Conservation (phyloP, 2,329 filamentous ascomycete species). For the Paraphaeosphaeria minitans region DNA sequence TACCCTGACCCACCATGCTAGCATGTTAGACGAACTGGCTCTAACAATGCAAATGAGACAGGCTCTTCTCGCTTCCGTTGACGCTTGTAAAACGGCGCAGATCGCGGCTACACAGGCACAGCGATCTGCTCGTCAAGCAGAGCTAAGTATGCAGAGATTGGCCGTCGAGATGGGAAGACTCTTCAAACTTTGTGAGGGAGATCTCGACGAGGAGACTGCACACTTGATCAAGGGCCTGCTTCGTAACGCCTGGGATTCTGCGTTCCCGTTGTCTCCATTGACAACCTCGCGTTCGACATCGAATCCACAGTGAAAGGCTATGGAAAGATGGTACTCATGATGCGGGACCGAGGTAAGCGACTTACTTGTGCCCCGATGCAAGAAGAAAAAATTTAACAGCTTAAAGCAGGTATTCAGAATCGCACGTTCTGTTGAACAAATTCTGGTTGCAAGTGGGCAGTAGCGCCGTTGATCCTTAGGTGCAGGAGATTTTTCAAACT, state of each 20-base stretch:
- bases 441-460: not conserved
- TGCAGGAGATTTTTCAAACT: not conserved
- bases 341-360: not conserved
- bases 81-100: conserved; percentile 25
- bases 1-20: conserved; percentile 3
- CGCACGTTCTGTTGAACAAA: not conserved
- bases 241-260: not conserved
- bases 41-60: conserved; percentile 24
- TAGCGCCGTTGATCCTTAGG: not conserved
- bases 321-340: not conserved
- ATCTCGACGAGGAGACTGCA: conserved; percentile 20
- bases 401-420: not conserved
- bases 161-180: conserved; percentile 17
- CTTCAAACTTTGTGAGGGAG: conserved; percentile 15
- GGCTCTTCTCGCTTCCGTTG: conserved; percentile 27
- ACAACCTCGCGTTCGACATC: not conserved
- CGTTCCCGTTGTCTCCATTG: not conserved
- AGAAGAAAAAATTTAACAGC: not conserved
- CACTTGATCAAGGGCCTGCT: conserved; percentile 18
- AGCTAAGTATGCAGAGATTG: conserved; percentile 21
- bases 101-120: conserved; percentile 24
- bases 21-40: conserved; percentile 10
- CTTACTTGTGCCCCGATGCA: not conserved
- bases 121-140: conserved; percentile 29
- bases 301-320: not conserved